phyloP scores from a whole-genome alignment of 257 asterid species.

The Solanum acaule region DNA sequence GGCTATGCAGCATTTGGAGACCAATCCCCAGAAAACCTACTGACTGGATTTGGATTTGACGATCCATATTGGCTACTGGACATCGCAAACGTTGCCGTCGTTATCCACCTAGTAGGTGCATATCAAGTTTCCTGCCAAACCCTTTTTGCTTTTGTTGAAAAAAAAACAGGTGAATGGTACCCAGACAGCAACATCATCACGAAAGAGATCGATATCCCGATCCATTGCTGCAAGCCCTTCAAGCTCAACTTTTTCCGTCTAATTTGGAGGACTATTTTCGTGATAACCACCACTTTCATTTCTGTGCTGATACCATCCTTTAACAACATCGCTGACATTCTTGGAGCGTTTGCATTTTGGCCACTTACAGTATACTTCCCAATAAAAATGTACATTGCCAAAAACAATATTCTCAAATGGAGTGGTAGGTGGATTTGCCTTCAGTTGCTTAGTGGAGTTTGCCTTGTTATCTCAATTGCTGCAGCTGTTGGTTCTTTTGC shows the following conservation, averaged over 20 bases:
- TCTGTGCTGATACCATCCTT: background rate
- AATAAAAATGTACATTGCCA: too few species aligned
- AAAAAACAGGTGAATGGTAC: background rate
- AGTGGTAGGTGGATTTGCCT: too few species aligned
- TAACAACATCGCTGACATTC: background rate
- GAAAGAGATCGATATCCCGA: background rate
- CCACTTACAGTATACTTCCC: too few species aligned
- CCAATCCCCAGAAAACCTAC: constrained; percentile 8
- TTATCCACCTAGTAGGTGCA: background rate
- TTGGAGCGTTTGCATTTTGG: background rate
- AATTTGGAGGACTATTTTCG: background rate
- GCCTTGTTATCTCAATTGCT: background rate
- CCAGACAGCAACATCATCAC: constrained; percentile 6
- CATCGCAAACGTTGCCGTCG: too few species aligned
- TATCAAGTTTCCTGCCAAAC: constrained; percentile 19
- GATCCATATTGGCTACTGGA: too few species aligned
- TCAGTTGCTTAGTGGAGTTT: too few species aligned
- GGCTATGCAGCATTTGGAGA: background rate
- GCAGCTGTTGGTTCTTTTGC: background rate
- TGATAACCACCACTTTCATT: too few species aligned
- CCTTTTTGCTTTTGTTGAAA: constrained; percentile 11
- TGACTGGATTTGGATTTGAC: background rate
- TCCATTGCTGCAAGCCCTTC: background rate
- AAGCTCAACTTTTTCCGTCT: background rate
- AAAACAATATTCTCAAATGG: too few species aligned